These are phyloP conservation scores for Lizanozyma gosingica DNA, from an alignment of 1,139 yeast genomes.

Conservation along the genomic window DNA sequence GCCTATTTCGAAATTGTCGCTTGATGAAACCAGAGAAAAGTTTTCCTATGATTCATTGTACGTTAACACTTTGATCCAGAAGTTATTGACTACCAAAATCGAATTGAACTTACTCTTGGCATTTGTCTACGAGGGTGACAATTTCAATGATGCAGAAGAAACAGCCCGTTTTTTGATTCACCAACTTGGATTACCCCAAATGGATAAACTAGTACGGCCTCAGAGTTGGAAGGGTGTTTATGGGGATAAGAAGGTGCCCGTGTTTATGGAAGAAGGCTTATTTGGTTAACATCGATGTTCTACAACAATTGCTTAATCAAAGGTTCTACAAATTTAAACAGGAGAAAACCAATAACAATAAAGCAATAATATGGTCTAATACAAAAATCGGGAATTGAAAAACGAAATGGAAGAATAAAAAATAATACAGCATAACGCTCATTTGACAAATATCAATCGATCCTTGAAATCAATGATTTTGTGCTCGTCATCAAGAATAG, in stretches of 20 bases:
- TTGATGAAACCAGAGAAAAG: not conserved
- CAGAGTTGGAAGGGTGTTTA: conserved; percentile 80
- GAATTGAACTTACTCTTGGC: conserved; percentile 25
- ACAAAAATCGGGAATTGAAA: no score
- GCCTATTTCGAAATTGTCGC: not conserved
- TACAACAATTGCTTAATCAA: no score
- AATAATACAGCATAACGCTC: no score
- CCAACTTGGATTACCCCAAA: not conserved
- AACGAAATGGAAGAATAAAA: no score
- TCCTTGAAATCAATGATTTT: not conserved
- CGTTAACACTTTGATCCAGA: conserved; percentile 1
- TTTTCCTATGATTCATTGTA: not conserved
- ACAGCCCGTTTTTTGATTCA: conserved; percentile 36
- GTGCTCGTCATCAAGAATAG: not conserved
- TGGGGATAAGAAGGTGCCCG: conserved; percentile 61
- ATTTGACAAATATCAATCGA: not conserved
- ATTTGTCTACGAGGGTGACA: conserved; percentile 85
- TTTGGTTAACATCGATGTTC: conserved; percentile 42
- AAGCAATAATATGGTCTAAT: no score
- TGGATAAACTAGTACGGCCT: conserved; percentile 41
- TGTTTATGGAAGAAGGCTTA: conserved; percentile 69
- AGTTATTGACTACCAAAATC: conserved; percentile 4
- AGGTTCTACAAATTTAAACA: no score
- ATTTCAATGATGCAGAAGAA: conserved; percentile 58
- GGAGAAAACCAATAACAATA: no score